Base-by-base conservation (phyloP, 2,329 filamentous ascomycete species). In the Colletotrichum camelliae region DNA sequence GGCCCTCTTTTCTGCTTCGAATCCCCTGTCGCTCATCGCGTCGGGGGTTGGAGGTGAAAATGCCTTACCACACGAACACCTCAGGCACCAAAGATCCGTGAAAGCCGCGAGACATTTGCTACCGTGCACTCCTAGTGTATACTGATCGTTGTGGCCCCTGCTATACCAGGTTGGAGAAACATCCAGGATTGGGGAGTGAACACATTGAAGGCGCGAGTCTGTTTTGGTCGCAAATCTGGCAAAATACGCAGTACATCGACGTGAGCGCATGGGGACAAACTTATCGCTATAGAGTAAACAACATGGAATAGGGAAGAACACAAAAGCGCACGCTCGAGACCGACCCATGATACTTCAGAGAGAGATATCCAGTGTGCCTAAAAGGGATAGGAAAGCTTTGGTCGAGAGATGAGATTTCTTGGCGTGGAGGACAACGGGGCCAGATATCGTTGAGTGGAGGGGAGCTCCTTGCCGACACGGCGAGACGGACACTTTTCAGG, bases 81-180 rank as follows among this genome's bases (percentile, higher is more conserved):
- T 75, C 62, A 74, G 74, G 74, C 70, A 65, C 55, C 43, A n/a
- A 33, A 31, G 37, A 67, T 27, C 73, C 61, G 62, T 57, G 57
- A 73, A 68, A 35, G 62, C 73, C 58, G 73, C 43, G 70, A 75
- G 73, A 75, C 70, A 75, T 62, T 39, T 67, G 21, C 43, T 62
- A 33, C 37, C 39, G 67, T n/a, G 29, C 29, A 72, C 60, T 60
- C 67, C 31, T 31, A 67, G 61, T 55, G 31, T 62, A 57, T 18
- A 39, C n/a, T 31, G 52, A n/a, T 43, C 15, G 24, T 29, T 35
- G 12, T 24, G 7, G 35, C 58, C 67, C 55, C 35, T 39, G 13
- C 48, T 62, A n/a, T 48, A 37, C 66, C 37, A 31, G 52, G 33
- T 31, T 33, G 29, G 52, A 57, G 33, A 39, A 60, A 43, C 33